Percentiles rank a stretch among this genome's conserved stretches.
Evolutionary conservation across 2,329 filamentous ascomycete species (phyloP).

Genomic region (Colletotrichum graminicola): DNA sequence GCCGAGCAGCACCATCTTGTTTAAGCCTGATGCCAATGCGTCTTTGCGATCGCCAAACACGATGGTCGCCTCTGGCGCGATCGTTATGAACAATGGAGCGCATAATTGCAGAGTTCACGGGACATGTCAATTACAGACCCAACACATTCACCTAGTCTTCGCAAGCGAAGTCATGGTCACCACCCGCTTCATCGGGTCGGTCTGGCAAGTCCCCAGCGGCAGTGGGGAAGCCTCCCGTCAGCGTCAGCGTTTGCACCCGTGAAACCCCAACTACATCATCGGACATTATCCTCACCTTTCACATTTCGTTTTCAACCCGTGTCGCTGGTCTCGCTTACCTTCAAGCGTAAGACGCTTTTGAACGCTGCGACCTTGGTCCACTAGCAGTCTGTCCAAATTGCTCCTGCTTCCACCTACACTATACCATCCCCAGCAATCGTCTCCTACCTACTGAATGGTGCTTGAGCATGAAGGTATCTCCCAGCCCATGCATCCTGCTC

Average conservation of each 20-base stretch:
- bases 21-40: background rate
- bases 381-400: background rate
- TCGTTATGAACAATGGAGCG: background rate
- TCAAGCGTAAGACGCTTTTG: background rate
- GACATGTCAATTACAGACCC: background rate
- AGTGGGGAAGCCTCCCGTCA: slow-evolving; percentile 21
- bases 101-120: background rate
- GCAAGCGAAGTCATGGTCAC: background rate
- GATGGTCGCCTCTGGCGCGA: background rate
- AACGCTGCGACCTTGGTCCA: too few species aligned
- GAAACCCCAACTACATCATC: slow-evolving; percentile 26
- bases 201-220: background rate
- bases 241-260: slow-evolving; percentile 17
- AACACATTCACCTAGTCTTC: background rate
- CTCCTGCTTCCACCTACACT: background rate
- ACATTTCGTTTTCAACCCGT: background rate
- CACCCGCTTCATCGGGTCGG: background rate
- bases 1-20: slow-evolving; percentile 7
- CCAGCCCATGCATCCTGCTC: background rate
- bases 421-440: background rate
- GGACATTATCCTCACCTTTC: background rate
- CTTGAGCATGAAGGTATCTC: background rate
- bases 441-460: background rate
- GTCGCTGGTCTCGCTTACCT: background rate
- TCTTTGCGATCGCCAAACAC: background rate